Percentiles rank a stretch among this genome's conserved stretches.
Conservation (phyloP, 805 yeast genomes). For the Ogataea dorogensis region DNA sequence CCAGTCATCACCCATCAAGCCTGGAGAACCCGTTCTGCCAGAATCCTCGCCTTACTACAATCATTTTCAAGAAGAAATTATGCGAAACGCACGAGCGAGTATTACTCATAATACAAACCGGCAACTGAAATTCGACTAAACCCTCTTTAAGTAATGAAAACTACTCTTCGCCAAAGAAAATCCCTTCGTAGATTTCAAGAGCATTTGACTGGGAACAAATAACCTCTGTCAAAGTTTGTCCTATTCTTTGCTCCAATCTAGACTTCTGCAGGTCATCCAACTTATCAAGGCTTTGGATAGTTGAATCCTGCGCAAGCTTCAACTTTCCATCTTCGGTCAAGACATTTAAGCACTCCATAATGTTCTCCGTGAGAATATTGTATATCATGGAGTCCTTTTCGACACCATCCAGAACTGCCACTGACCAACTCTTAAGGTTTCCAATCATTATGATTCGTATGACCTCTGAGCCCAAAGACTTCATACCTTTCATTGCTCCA, state of each 20-base stretch:
- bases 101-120: slow-evolving; percentile 17
- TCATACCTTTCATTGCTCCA: slow-evolving; percentile 85
- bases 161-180: slow-evolving; percentile 56
- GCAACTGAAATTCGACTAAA: slow-evolving; percentile 21
- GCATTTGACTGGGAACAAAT: slow-evolving; percentile 50
- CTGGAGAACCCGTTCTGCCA: slow-evolving; percentile 36
- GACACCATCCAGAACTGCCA: slow-evolving; percentile 45
- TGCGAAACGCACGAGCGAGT: neutral
- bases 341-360: slow-evolving; percentile 54
- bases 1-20: slow-evolving; percentile 29
- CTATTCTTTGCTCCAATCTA: slow-evolving; percentile 58
- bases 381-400: slow-evolving; percentile 22
- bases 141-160: neutral
- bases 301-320: slow-evolving; percentile 19
- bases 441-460: slow-evolving; percentile 81
- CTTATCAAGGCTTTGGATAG: slow-evolving; percentile 37
- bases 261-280: slow-evolving; percentile 27
- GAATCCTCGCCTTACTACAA: slow-evolving; percentile 39
- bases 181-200: slow-evolving; percentile 53
- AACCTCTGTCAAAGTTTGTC: slow-evolving; percentile 51
- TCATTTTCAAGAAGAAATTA: slow-evolving; percentile 2
- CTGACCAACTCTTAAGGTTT: slow-evolving; percentile 78
- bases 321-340: slow-evolving; percentile 39
- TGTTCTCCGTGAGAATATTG: slow-evolving; percentile 40
- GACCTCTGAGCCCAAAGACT: slow-evolving; percentile 83